Percentiles rank a stretch among this genome's conserved stretches.
phyloP scores from a whole-genome alignment of 2,329 filamentous ascomycete genomes.

The Cercospora sesami region DNA sequence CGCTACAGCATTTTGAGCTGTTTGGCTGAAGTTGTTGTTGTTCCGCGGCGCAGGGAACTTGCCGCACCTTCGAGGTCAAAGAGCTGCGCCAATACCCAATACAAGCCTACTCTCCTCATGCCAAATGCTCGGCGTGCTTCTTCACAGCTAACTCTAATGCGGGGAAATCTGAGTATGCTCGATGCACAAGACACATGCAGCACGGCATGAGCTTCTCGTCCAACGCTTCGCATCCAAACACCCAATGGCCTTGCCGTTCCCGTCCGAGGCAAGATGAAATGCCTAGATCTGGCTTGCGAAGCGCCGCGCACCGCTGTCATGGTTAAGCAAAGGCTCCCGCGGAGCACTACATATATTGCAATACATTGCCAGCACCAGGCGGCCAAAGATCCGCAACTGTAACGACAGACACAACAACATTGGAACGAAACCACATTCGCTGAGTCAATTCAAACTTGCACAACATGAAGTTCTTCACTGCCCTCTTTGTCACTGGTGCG shows the following conservation, averaged over 20 bases:
- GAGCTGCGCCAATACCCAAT: not conserved
- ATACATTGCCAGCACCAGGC: not conserved
- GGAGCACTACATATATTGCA: not conserved
- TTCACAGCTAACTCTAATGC: not conserved
- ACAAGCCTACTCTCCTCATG: not conserved
- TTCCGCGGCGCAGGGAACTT: not conserved
- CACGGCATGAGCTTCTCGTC: not conserved
- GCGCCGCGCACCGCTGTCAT: not conserved
- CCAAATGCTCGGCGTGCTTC: not conserved
- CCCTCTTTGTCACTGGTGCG: not conserved
- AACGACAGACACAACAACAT: not conserved
- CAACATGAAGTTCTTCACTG: not conserved
- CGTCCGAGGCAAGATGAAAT: not conserved
- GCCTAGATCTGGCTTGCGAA: not conserved
- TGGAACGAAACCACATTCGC: not conserved
- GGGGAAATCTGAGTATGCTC: not conserved
- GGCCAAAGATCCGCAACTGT: not conserved
- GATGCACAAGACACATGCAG: not conserved
- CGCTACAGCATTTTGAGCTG: not conserved
- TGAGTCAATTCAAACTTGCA: not conserved
- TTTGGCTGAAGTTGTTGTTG: not conserved
- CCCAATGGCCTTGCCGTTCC: not conserved
- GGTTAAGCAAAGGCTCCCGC: not conserved
- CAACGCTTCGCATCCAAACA: not conserved
- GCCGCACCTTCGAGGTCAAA: not conserved